Conservation (phyloP, 2,329 filamentous ascomycete genomes). For the Ascosphaera pollenicola region DNA sequence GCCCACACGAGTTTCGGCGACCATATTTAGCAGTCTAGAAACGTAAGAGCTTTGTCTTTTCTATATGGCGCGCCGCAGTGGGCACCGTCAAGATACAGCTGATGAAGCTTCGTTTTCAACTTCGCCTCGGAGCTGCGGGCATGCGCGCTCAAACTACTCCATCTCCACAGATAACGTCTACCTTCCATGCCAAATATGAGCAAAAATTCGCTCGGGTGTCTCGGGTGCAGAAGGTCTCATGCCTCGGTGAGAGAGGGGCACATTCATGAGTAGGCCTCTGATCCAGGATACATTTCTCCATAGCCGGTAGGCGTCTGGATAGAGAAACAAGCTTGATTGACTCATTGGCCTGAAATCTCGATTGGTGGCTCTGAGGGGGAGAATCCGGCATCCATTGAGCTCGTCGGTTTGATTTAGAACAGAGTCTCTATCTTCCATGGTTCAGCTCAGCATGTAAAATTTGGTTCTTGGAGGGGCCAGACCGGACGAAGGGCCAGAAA, state of each 20-base stretch:
- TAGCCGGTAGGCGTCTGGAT: neutral
- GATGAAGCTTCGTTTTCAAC: neutral
- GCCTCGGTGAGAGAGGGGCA: neutral
- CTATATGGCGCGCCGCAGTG: neutral
- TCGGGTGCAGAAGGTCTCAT: neutral
- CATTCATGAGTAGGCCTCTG: neutral
- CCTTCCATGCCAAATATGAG: neutral
- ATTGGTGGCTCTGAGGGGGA: neutral
- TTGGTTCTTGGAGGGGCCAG: too few species aligned
- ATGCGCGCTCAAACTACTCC: too few species aligned
- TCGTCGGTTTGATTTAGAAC: neutral
- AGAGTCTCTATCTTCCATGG: neutral
- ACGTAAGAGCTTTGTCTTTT: neutral
- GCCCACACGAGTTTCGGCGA: neutral
- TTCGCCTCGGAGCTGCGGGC: too few species aligned
- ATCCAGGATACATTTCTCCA: neutral
- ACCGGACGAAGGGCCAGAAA: too few species aligned
- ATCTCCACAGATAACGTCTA: neutral
- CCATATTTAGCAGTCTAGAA: neutral
- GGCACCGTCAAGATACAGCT: neutral
- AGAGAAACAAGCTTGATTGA: neutral
- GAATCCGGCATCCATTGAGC: neutral
- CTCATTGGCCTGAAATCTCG: neutral
- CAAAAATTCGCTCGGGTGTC: neutral
- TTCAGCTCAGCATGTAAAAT: neutral